Conservation (phyloP, 768 basidiomycete genomes). For the Boletus vermiculosoides region DNA sequence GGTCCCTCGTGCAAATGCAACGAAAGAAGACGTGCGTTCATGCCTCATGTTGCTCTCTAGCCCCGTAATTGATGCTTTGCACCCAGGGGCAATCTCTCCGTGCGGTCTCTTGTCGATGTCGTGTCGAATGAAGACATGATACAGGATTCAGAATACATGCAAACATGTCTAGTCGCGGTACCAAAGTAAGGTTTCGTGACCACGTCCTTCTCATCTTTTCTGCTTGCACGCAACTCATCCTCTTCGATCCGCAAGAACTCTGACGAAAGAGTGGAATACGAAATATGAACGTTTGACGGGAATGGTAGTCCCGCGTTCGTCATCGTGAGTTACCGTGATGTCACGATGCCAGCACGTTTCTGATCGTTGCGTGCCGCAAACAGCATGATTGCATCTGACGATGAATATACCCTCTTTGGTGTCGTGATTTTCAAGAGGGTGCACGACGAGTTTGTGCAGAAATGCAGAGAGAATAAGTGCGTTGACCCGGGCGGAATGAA, state of each 20-base stretch:
- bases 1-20: constrained; percentile 86
- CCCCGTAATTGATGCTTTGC: constrained; percentile 5
- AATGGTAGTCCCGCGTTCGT: constrained; percentile 94
- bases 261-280: constrained; percentile 82
- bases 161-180: constrained; percentile 89
- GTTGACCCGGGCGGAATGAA: constrained; percentile 20
- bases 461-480: constrained; percentile 93
- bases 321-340: constrained; percentile 54
- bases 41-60: not conserved
- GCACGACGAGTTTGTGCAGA: constrained; percentile 90
- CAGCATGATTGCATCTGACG: constrained; percentile 78
- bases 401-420: constrained; percentile 82
- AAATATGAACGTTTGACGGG: constrained; percentile 85
- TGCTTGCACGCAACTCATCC: constrained; percentile 16
- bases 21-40: constrained; percentile 83
- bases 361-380: constrained; percentile 15
- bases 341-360: constrained; percentile 16
- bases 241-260: constrained; percentile 48
- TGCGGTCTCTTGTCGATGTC: constrained; percentile 80
- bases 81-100: constrained; percentile 89
- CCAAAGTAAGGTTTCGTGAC: constrained; percentile 66
- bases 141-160: constrained; percentile 88
- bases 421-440: constrained; percentile 89
- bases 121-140: constrained; percentile 82
- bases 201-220: not conserved